These are phyloP conservation scores for Fusarium newnesense DNA, from an alignment of 2,329 filamentous ascomycete genomes.

Conservation along the genomic window DNA sequence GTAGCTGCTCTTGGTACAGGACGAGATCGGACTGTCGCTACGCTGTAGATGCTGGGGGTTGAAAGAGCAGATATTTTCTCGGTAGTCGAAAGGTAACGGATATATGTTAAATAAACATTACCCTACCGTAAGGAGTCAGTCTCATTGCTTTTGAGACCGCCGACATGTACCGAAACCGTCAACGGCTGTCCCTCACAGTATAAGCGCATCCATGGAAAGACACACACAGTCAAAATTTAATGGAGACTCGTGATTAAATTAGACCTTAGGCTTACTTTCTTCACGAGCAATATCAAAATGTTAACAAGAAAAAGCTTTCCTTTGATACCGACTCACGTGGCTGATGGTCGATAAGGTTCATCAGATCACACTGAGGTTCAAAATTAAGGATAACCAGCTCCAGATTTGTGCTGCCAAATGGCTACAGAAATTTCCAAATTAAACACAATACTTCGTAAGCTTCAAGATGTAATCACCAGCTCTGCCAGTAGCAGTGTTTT, in stretches of 20 bases:
- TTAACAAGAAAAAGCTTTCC: not conserved
- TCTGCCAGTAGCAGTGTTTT: not conserved
- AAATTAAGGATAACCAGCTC: not conserved
- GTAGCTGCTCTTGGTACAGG: not conserved
- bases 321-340: accelerated
- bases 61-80: no score
- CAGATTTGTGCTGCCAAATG: not conserved
- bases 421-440: accelerated
- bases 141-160: no score
- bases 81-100: not conserved
- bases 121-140: no score
- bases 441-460: not conserved
- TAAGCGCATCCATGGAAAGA: no score
- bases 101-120: no score
- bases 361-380: not conserved
- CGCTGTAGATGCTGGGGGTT: accelerated
- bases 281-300: not conserved
- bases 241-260: no score
- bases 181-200: no score
- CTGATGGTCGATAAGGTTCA: not conserved
- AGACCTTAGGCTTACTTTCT: no score
- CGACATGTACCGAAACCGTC: no score
- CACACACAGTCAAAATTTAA: no score
- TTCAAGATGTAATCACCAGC: accelerated
- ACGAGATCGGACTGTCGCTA: not conserved